Evolutionary conservation across 176 grass and related monocot genomes (phyloP).

Genomic region (Elaeis guineensis): DNA sequence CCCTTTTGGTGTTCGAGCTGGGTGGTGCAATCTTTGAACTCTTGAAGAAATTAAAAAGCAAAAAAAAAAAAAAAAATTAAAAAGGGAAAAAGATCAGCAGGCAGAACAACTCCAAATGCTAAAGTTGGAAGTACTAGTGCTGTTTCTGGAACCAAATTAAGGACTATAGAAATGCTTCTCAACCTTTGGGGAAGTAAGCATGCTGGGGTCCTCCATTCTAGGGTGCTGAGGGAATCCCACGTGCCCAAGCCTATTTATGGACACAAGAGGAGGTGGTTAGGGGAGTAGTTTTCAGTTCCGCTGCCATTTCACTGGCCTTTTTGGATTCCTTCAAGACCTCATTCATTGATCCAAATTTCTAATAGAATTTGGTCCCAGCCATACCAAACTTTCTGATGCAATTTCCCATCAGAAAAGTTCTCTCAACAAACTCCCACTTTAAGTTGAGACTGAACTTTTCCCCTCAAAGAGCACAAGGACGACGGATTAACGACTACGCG

Average conservation of each 20-base stretch:
- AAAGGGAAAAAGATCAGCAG: too few species aligned
- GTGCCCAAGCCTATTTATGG: slow-evolving; percentile 3
- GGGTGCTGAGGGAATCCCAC: neutral
- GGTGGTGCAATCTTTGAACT: neutral
- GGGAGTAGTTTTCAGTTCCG: slow-evolving; percentile 25
- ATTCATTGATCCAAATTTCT: neutral
- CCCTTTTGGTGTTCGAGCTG: neutral
- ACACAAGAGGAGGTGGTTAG: slow-evolving; percentile 26
- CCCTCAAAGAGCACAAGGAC: neutral
- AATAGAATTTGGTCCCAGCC: neutral
- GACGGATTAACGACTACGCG: neutral
- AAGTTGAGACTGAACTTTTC: slow-evolving; percentile 39
- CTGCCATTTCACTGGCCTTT: slow-evolving; percentile 40
- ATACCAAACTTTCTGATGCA: slow-evolving; percentile 44
- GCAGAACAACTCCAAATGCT: neutral
- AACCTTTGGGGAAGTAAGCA: slow-evolving; percentile 53
- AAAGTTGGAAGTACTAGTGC: neutral
- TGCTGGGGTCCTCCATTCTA: slow-evolving; percentile 47
- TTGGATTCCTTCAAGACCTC: slow-evolving; percentile 21
- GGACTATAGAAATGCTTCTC: neutral
- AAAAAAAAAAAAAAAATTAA: neutral
- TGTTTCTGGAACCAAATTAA: neutral
- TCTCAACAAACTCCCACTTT: slow-evolving; percentile 49
- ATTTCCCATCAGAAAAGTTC: slow-evolving; percentile 36
- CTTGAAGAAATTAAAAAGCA: neutral